Evolutionary conservation across 208 protist species (phyloP).

Genomic region (Acanthamoeba lenticulata): DNA sequence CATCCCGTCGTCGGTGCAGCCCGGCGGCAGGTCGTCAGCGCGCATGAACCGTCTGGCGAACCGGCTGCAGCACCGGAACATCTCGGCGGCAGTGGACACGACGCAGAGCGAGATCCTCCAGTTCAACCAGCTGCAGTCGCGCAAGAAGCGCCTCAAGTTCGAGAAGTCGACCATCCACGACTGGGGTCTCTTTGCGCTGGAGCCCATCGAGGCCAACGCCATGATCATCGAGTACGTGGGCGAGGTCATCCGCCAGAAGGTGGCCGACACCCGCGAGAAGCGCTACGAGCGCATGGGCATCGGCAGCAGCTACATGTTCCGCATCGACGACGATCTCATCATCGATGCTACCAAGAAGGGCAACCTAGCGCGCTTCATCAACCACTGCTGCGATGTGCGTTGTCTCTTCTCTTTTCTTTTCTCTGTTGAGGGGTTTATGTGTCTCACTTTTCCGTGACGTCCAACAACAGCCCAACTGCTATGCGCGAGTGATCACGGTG

Average conservation of each 20-base stretch:
- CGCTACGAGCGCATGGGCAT: constrained; percentile 83
- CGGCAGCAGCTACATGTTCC: constrained; percentile 88
- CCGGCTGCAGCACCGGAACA: background rate
- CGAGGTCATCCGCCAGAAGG: constrained; percentile 82
- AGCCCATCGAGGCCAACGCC: constrained; percentile 83
- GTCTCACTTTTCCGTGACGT: background rate
- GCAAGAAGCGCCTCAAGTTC: constrained; percentile 85
- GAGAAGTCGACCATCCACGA: constrained; percentile 85
- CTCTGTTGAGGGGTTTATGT: background rate
- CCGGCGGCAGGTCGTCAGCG: constrained; percentile 1
- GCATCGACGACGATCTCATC: constrained; percentile 85
- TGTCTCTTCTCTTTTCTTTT: background rate
- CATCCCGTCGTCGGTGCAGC: background rate
- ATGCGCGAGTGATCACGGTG: constrained; percentile 83
- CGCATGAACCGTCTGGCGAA: constrained; percentile 39
- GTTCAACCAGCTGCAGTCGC: constrained; percentile 70
- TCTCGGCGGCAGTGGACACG: background rate
- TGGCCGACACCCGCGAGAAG: constrained; percentile 85
- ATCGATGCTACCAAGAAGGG: constrained; percentile 90
- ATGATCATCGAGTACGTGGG: constrained; percentile 88
- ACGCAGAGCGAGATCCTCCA: constrained; percentile 69
- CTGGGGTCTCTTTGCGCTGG: constrained; percentile 87
- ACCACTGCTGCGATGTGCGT: constrained; percentile 89
- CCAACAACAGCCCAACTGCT: constrained; percentile 85
- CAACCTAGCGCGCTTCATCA: constrained; percentile 91